Evolutionary conservation across 768 basidiomycete species (phyloP), one percentile per base, ranked within the genome.

Genomic region (Mycena filopes): DNA sequence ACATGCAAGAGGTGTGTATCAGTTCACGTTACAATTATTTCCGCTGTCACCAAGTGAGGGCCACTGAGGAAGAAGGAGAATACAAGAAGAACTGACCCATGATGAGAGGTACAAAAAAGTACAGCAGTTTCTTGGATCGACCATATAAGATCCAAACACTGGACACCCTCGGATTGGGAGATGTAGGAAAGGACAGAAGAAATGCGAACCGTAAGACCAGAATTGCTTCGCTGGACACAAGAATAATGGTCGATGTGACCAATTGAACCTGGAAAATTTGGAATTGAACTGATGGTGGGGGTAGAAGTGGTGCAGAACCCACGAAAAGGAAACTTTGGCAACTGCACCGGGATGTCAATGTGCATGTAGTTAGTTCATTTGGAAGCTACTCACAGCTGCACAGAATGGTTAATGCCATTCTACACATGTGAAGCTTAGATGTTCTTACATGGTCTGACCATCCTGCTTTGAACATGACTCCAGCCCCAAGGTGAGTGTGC

Each of bases 141-240:
- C 42, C 48, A n/a, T 58, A 64, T 25, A 64, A 47, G 9, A 58
- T 64, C 63, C 63, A 64, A 20, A 64, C 63, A 10, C 63, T 64
- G 15, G 2, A n/a, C 16, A 10, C 4, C 48, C 16, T 36, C 10
- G 3, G 26, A 41, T 9, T 36, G 23, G 21, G 43, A 31, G 13
- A 26, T 18, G 4, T 2, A 20, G 8, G 16, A 23, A 46, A n/a
- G 33, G n/a, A 25, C 9, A 36, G 36, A 2, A 36, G 36, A 36
- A 45, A n/a, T 13, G 21, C 48, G 23, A 56, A 57, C 63, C 63
- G 63, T 20, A 57, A 51, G 23, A 64, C 29, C 4, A 64, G 54
- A 28, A 64, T 46, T 4, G 50, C 5, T 47, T 64, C 63, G 8
- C 48, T 48, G 20, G 49, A 51, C n/a, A 64, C 36, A 36, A 45